Evolutionary conservation across 2,329 filamentous ascomycete genomes (phyloP).

Genomic region (Curvularia hawaiiensis): DNA sequence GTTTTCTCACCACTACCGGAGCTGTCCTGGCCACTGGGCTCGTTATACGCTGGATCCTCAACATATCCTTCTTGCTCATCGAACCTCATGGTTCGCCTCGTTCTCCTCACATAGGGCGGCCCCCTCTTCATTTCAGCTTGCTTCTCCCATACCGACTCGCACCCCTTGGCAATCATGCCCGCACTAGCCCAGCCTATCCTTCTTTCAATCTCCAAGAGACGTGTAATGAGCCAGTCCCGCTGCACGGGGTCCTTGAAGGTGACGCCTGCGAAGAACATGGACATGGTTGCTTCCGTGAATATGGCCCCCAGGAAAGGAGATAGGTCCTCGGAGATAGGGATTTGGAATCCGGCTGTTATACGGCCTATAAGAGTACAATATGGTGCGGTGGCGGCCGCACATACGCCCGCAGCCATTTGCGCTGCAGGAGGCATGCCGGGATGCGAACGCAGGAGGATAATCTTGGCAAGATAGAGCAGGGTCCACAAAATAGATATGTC

Average conservation of each 20-base stretch:
- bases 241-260: constrained; percentile 75
- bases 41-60: constrained; percentile 12
- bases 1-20: constrained; percentile 1
- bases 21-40: background rate
- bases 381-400: constrained; percentile 71
- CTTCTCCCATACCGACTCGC: constrained; percentile 82
- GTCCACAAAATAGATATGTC: constrained; percentile 88
- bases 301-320: constrained; percentile 80
- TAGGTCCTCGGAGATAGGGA: constrained; percentile 54
- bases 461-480: constrained; percentile 83
- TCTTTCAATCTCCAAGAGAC: constrained; percentile 75
- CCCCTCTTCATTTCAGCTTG: constrained; percentile 75
- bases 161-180: constrained; percentile 78
- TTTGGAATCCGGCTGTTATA: constrained; percentile 73
- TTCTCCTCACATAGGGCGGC: constrained; percentile 65
- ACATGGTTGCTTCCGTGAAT: constrained; percentile 80
- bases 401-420: constrained; percentile 82
- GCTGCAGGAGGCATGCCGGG: constrained; percentile 90
- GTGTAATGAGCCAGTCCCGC: constrained; percentile 76
- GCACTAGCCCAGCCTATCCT: constrained; percentile 89
- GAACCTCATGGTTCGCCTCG: constrained; percentile 18
- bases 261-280: constrained; percentile 85
- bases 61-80: constrained; percentile 21
- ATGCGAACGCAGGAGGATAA: constrained; percentile 80
- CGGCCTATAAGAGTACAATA: constrained; percentile 79